Evolutionary conservation across 23 red algal genomes (phyloP), one percentile per base, ranked within the genome.

Genomic region (Gracilaria gracilis): DNA sequence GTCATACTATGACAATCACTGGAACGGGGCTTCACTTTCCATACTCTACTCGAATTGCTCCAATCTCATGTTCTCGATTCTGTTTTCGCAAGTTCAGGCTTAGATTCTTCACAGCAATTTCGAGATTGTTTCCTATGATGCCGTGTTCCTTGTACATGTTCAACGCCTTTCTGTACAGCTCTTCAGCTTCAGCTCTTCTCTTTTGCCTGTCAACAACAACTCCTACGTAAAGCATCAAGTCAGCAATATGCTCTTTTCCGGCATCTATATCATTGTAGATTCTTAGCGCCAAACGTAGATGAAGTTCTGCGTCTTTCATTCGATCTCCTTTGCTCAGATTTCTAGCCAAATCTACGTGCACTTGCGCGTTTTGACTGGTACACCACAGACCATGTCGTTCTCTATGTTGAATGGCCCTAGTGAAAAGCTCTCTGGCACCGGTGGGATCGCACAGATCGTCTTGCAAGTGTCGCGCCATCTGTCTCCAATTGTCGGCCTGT

Each of bases 191-290:
- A 15, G 51, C 61, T 20, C 92, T 74, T 14, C 81, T 50, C 67
- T 77, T 84, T 53, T 95, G 92, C 49, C 92, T 48, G 66, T 95
- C 92, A 17, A 86, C 92, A 27, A 95, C 80, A 12, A 95, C 92
- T 35, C 82, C 92, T 11, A 86, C 69, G 61, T 95, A 95, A n/a
- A 81, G 53, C 47, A 88, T 62, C 38, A 95, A 78, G 40, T 95
- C 92, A 13, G 82, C 92, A 20, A 70, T 50, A 37, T 82, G 80
- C 58, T 95, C 92, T 49, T 82, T 73, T 9, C 82, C 77, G 33
- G 79, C 79, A 13, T 67, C 90, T 61, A 85, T 62, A 9, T 77
- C 61, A 23, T 93, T 61, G 80, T 85, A 85, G 53, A 93, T 93
- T 57, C 67, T 29, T 25, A 93, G 42, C 12, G 90, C 80, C 17